Evolutionary conservation across 352 stramenopile species (phyloP).

Genomic region (Phytophthora vignae): DNA sequence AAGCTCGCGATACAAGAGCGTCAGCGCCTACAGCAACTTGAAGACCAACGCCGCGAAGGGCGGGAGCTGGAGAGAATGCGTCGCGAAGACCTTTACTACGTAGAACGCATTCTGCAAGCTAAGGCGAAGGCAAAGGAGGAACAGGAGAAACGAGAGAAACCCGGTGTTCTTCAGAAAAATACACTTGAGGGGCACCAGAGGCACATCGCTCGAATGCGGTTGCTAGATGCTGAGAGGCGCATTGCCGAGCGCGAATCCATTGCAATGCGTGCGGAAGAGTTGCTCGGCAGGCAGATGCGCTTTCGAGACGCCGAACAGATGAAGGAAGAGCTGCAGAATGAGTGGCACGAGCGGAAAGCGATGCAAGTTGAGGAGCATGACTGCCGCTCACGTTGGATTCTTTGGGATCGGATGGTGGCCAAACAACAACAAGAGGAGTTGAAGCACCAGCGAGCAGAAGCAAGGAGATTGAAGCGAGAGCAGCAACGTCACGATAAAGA

Average conservation of each 20-base stretch:
- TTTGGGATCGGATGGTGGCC: slow-evolving; percentile 30
- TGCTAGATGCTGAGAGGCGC: slow-evolving; percentile 49
- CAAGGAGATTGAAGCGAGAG: slow-evolving; percentile 36
- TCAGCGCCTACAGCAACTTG: slow-evolving; percentile 37
- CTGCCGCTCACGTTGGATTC: slow-evolving; percentile 40
- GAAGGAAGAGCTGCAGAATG: slow-evolving; percentile 43
- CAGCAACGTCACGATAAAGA: slow-evolving; percentile 46
- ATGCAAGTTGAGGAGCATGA: slow-evolving; percentile 63
- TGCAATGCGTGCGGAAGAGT: slow-evolving; percentile 59
- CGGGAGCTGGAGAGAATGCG: slow-evolving; percentile 53
- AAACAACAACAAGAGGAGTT: slow-evolving; percentile 40
- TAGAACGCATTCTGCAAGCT: slow-evolving; percentile 47
- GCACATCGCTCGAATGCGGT: slow-evolving; percentile 56
- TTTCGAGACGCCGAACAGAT: slow-evolving; percentile 43
- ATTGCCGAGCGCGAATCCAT: slow-evolving; percentile 37
- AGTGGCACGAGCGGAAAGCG: slow-evolving; percentile 48
- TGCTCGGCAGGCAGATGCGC: slow-evolving; percentile 51
- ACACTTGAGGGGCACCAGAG: slow-evolving; percentile 54
- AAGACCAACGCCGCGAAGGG: slow-evolving; percentile 35
- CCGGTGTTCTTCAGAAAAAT: slow-evolving; percentile 18
- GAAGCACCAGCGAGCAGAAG: slow-evolving; percentile 47
- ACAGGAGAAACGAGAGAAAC: slow-evolving; percentile 25
- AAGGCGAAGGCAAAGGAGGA: slow-evolving; percentile 42
- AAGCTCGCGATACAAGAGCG: slow-evolving; percentile 37
- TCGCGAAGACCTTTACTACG: slow-evolving; percentile 67